phyloP scores from a whole-genome alignment of 1,139 yeast species.

The Blastobotrys serpentis region DNA sequence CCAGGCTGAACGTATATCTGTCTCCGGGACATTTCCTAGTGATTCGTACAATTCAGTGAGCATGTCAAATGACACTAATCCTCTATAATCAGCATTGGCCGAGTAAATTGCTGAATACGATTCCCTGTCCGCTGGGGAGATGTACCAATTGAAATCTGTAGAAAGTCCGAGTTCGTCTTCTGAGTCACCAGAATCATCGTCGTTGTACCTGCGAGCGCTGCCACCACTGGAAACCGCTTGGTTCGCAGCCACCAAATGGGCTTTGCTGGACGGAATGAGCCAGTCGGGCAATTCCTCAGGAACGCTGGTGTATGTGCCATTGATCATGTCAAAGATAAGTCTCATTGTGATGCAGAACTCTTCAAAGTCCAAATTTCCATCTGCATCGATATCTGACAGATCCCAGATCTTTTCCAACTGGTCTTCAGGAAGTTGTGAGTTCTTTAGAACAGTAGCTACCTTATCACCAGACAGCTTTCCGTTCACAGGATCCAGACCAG shows the following conservation, averaged over 20 bases:
- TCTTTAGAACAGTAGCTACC: constrained; percentile 82
- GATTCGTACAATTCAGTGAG: constrained; percentile 67
- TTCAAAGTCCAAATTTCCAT: constrained; percentile 90
- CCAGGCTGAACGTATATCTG: constrained; percentile 94
- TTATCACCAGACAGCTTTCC: constrained; percentile 82
- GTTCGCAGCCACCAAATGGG: constrained; percentile 79
- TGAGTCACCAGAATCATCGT: constrained; percentile 34
- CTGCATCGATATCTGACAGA: constrained; percentile 87
- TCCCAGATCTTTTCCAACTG: constrained; percentile 87
- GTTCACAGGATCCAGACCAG: constrained; percentile 76
- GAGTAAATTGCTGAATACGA: constrained; percentile 78
- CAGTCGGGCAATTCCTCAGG: constrained; percentile 81
- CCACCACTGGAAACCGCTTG: constrained; percentile 49
- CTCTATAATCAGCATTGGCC: constrained; percentile 72
- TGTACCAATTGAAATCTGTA: constrained; percentile 91
- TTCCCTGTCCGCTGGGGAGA: constrained; percentile 78
- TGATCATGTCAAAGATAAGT: constrained; percentile 83
- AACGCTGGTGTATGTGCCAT: constrained; percentile 61
- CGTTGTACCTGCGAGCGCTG: constrained; percentile 33
- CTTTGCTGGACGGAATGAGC: constrained; percentile 88
- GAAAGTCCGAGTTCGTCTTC: constrained; percentile 52
- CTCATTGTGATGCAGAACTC: constrained; percentile 98
- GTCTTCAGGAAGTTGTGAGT: constrained; percentile 75
- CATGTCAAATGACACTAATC: constrained; percentile 76
- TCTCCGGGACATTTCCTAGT: constrained; percentile 68